Conservation (phyloP, 345 rosid species). For the Clausena lansium region DNA sequence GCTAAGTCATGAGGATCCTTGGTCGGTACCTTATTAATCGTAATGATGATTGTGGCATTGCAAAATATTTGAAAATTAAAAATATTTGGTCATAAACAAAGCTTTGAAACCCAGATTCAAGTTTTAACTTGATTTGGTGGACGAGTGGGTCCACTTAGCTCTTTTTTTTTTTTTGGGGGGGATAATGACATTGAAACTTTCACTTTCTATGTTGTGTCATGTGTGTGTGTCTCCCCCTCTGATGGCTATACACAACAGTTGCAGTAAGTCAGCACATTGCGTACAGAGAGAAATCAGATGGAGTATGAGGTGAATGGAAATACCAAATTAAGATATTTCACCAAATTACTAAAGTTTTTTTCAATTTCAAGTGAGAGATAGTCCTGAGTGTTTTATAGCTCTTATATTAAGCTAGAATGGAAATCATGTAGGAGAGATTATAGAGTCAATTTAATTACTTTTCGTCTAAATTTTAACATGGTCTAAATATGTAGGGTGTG, state of each 20-base stretch:
- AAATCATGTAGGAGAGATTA: background rate
- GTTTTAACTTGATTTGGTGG: background rate
- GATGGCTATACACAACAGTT: background rate
- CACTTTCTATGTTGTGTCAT: background rate
- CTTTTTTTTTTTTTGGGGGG: too few relatives aligned
- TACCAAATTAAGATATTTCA: background rate
- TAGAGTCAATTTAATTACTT: background rate
- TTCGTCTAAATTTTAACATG: background rate
- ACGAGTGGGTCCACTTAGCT: background rate
- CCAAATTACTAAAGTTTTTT: background rate
- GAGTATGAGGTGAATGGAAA: background rate
- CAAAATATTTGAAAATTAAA: background rate
- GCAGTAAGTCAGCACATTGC: background rate
- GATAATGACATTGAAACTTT: too few relatives aligned
- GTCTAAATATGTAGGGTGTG: conserved; percentile 46
- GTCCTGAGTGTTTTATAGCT: background rate
- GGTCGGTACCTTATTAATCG: background rate
- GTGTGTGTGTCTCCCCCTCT: background rate
- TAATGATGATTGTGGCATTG: background rate
- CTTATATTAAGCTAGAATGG: background rate
- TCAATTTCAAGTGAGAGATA: background rate
- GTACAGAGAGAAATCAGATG: background rate
- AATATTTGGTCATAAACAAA: background rate
- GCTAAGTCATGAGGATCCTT: too few relatives aligned
- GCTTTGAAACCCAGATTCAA: background rate